These are phyloP conservation scores for Neonothopanus nambi DNA, from an alignment of 1,284 basidiomycete species.

Conservation along the genomic window DNA sequence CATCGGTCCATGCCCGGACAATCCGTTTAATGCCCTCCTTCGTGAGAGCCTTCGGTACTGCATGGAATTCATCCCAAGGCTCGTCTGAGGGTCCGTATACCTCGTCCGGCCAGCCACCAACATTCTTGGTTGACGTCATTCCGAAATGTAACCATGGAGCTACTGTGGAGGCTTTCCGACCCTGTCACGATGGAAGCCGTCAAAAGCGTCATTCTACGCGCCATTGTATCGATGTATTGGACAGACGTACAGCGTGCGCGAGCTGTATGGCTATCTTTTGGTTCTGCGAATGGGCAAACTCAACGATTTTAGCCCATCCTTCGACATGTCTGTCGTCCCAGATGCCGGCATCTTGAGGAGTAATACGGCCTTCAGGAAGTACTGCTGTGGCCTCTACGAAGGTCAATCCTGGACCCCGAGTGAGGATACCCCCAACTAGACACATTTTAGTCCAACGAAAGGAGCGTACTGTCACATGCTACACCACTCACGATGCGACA, in stretches of 20 bases:
- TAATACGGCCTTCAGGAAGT: slow-evolving; percentile 56
- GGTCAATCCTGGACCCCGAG: slow-evolving; percentile 51
- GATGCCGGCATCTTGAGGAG: slow-evolving; percentile 58
- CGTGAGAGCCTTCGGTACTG: slow-evolving; percentile 54
- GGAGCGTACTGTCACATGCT: not conserved
- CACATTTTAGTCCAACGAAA: not conserved
- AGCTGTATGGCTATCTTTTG: slow-evolving; percentile 80
- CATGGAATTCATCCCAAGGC: slow-evolving; percentile 48
- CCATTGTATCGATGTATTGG: slow-evolving; percentile 42
- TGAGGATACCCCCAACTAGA: slow-evolving; percentile 49
- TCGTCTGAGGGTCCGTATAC: slow-evolving; percentile 58
- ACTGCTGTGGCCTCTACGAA: slow-evolving; percentile 66
- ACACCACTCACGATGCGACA: slow-evolving; percentile 36
- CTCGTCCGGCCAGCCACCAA: slow-evolving; percentile 73
- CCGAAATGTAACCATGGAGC: slow-evolving; percentile 57
- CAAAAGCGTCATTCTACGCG: slow-evolving; percentile 58
- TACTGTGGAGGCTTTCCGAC: slow-evolving; percentile 66
- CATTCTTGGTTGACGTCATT: slow-evolving; percentile 41
- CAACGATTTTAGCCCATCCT: slow-evolving; percentile 68
- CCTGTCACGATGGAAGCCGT: slow-evolving; percentile 44
- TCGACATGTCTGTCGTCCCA: slow-evolving; percentile 78
- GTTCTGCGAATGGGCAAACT: slow-evolving; percentile 74
- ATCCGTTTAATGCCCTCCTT: slow-evolving; percentile 55
- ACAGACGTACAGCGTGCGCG: slow-evolving; percentile 68
- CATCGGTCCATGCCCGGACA: slow-evolving; percentile 59